Conservation (phyloP, 768 basidiomycete species). For the Serendipita sp. region DNA sequence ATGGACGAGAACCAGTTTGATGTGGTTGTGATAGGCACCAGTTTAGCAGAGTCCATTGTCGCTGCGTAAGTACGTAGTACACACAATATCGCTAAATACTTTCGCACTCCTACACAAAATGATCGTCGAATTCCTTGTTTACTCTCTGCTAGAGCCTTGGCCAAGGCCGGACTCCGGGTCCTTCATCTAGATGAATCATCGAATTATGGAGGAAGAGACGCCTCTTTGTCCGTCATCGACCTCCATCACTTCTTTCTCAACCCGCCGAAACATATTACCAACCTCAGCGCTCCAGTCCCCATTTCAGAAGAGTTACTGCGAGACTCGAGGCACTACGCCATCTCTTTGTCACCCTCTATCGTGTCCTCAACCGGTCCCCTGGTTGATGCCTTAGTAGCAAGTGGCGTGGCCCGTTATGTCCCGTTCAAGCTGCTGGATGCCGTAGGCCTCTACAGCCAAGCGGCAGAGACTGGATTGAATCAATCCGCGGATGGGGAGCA, state of each 20-base stretch:
- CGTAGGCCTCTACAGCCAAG: slow-evolving; percentile 37
- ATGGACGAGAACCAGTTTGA: slow-evolving; percentile 22
- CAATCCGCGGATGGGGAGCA: slow-evolving; percentile 11
- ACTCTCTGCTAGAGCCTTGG: slow-evolving; percentile 47
- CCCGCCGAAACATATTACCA: slow-evolving; percentile 34
- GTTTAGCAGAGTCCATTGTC: slow-evolving; percentile 62
- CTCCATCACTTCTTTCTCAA: slow-evolving; percentile 24
- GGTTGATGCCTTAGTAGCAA: slow-evolving; percentile 62
- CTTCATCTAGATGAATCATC: slow-evolving; percentile 74
- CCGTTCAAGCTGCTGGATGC: slow-evolving; percentile 71
- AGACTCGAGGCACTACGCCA: slow-evolving; percentile 60
- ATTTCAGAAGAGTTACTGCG: slow-evolving; percentile 24
- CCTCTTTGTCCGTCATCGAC: slow-evolving; percentile 70
- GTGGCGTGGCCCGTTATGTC: slow-evolving; percentile 83
- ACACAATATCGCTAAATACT: background rate
- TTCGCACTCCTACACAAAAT: background rate
- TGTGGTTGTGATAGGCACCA: slow-evolving; percentile 28
- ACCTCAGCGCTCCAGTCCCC: slow-evolving; percentile 14
- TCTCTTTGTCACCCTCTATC: slow-evolving; percentile 72
- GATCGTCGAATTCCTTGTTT: slow-evolving; percentile 10
- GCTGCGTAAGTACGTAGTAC: slow-evolving; percentile 55
- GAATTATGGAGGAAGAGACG: slow-evolving; percentile 76
- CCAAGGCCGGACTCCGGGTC: slow-evolving; percentile 76
- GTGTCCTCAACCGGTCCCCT: slow-evolving; percentile 66
- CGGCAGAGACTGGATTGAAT: background rate